A percentile compares a stretch with the other conserved stretches of the same genome.
These are phyloP conservation scores for Fusarium liriodendri DNA, from an alignment of 2,329 filamentous ascomycete species.

Conservation along the genomic window DNA sequence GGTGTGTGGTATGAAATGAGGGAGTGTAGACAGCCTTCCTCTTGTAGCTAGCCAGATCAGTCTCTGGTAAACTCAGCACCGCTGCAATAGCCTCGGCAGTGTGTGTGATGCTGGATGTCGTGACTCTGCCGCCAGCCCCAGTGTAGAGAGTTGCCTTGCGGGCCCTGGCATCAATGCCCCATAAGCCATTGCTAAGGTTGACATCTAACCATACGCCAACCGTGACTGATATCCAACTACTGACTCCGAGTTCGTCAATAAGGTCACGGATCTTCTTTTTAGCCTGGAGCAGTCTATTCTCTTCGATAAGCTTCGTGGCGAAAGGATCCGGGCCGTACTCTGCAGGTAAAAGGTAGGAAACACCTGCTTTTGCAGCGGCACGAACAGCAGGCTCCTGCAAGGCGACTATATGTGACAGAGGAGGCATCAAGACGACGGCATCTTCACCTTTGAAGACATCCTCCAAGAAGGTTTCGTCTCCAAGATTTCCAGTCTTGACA, in stretches of 20 bases:
- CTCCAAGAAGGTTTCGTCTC: slow-evolving; percentile 12
- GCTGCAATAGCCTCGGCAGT: slow-evolving; percentile 11
- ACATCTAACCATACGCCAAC: slow-evolving; percentile 18
- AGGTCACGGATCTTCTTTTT: slow-evolving; percentile 20
- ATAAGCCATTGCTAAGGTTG: slow-evolving; percentile 14
- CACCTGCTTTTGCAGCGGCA: slow-evolving; percentile 14
- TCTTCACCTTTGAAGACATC: slow-evolving; percentile 14
- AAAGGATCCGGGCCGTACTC: slow-evolving; percentile 28
- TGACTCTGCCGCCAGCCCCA: neutral
- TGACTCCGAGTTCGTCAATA: slow-evolving; percentile 18
- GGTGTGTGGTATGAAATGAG: neutral
- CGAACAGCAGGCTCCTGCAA: slow-evolving; percentile 23
- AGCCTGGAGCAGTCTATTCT: slow-evolving; percentile 16
- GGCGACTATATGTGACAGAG: slow-evolving; percentile 16
- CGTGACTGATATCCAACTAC: slow-evolving; percentile 23
- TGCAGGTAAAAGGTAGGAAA: slow-evolving; percentile 10
- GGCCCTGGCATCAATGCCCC: slow-evolving; percentile 9
- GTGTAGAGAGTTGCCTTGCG: slow-evolving; percentile 15
- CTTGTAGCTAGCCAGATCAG: slow-evolving; percentile 5
- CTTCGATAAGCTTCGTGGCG: neutral
- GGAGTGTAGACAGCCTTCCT: slow-evolving; percentile 21
- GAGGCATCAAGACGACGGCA: slow-evolving; percentile 15
- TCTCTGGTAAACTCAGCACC: slow-evolving; percentile 1
- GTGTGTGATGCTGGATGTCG: neutral
- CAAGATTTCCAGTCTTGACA: slow-evolving; percentile 9